Percentiles rank a stretch among this genome's conserved stretches.
Conservation (phyloP, 768 basidiomycete species). For the Suillus sp. region DNA sequence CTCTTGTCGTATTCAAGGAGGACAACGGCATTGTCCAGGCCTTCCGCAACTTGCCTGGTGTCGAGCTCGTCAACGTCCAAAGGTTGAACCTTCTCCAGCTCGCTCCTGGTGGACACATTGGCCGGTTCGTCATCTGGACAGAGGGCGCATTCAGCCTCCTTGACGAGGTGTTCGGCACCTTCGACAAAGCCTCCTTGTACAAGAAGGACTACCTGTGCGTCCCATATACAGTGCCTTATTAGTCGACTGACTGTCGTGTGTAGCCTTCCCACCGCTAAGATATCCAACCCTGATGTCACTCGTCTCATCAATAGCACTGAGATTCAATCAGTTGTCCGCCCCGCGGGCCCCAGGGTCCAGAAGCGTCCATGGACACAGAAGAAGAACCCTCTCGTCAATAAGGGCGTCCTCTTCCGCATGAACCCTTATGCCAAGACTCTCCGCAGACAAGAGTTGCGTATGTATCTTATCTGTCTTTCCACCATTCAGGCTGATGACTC, state of each 20-base stretch:
- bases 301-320: constrained; percentile 98
- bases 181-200: constrained; percentile 79
- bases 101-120: constrained; percentile 98
- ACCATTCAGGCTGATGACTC: constrained; percentile 1
- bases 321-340: constrained; percentile 95
- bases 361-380: constrained; percentile 98
- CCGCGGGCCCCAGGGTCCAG: constrained; percentile 78
- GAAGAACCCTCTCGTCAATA: constrained; percentile 98
- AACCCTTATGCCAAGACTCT: constrained; percentile 98
- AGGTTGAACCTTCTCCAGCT: constrained; percentile 97
- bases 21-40: constrained; percentile 98
- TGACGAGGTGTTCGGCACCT: constrained; percentile 95
- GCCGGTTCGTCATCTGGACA: constrained; percentile 99
- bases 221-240: background rate
- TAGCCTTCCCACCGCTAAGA: constrained; percentile 94
- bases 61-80: constrained; percentile 94
- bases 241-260: background rate
- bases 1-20: constrained; percentile 95
- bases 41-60: constrained; percentile 98
- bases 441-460: constrained; percentile 85
- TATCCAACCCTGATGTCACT: constrained; percentile 94
- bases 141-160: constrained; percentile 90
- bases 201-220: constrained; percentile 90
- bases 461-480: constrained; percentile 36
- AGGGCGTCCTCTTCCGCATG: constrained; percentile 91